Conservation (phyloP, 1,284 basidiomycete species). For the Sporisorium graminicola region DNA sequence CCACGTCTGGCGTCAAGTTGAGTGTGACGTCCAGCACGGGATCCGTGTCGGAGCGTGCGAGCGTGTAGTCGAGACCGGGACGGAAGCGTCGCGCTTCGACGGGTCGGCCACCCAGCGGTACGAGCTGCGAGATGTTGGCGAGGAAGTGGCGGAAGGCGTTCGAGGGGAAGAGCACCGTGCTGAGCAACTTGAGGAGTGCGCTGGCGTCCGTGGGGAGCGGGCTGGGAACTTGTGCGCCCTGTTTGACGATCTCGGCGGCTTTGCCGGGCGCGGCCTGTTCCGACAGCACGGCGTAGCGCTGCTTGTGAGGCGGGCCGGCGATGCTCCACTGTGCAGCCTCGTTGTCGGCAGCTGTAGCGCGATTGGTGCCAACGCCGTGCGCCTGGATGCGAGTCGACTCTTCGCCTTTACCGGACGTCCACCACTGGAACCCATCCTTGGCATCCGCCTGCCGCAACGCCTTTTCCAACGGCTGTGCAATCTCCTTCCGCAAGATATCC, state of each 20-base stretch:
- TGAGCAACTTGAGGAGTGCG: conserved; percentile 58
- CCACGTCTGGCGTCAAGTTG: conserved; percentile 83
- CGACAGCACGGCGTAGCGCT: conserved; percentile 81
- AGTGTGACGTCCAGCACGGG: conserved; percentile 85
- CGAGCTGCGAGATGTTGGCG: conserved; percentile 80
- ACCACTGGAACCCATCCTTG: conserved; percentile 73
- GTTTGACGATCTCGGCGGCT: conserved; percentile 34
- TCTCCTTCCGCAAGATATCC: conserved; percentile 64
- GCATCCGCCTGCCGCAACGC: conserved; percentile 73
- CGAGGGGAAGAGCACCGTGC: conserved; percentile 76
- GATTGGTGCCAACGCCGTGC: conserved; percentile 54
- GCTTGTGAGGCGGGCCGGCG: conserved; percentile 91
- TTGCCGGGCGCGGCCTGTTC: conserved; percentile 37
- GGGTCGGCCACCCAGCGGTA: conserved; percentile 79
- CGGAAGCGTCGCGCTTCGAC: conserved; percentile 86
- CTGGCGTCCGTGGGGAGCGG: conserved; percentile 48
- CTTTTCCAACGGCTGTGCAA: conserved; percentile 59
- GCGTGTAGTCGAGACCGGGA: conserved; percentile 93
- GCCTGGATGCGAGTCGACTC: conserved; percentile 51
- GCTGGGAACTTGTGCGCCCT: conserved; percentile 19
- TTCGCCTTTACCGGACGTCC: conserved; percentile 46
- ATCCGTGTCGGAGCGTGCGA: conserved; percentile 87
- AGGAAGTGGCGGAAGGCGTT: conserved; percentile 91
- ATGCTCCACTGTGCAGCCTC: conserved; percentile 75
- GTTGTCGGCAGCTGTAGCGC: conserved; percentile 19